These are phyloP conservation scores for Cantharellus anzutake DNA, from an alignment of 768 basidiomycete genomes.

Conservation along the genomic window DNA sequence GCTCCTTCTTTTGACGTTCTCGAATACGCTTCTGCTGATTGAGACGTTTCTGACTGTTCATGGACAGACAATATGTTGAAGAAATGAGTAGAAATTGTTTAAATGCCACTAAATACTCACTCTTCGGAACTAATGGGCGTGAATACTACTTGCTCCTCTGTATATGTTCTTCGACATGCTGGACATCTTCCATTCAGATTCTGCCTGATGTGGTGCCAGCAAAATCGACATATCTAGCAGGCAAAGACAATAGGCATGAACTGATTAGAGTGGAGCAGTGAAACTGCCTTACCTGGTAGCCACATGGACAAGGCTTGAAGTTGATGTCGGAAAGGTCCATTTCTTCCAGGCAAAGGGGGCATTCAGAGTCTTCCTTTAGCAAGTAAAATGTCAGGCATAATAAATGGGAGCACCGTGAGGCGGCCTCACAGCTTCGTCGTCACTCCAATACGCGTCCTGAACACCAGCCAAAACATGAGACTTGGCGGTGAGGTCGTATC, in stretches of 20 bases:
- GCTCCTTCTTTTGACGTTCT: conserved; percentile 89
- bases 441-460: conserved; percentile 94
- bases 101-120: conserved; percentile 31
- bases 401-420: conserved; percentile 7
- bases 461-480: conserved; percentile 40
- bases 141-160: conserved; percentile 85
- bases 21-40: conserved; percentile 89
- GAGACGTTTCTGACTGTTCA: conserved; percentile 70
- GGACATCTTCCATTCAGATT: conserved; percentile 93
- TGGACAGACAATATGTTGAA: not conserved
- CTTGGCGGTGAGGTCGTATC: conserved; percentile 1
- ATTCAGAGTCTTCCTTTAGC: conserved; percentile 84
- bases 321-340: conserved; percentile 98
- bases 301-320: conserved; percentile 98
- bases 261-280: not conserved
- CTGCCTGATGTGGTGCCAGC: conserved; percentile 96
- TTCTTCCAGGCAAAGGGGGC: conserved; percentile 94
- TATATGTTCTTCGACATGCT: conserved; percentile 84
- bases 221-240: conserved; percentile 87
- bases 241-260: not conserved
- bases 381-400: not conserved
- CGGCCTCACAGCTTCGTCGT: conserved; percentile 52
- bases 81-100: conserved; percentile 7
- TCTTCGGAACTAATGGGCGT: conserved; percentile 90
- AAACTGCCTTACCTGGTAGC: conserved; percentile 59